Base-by-base conservation (phyloP, 495 filamentous ascomycete genomes). In the Penicillium lividum region DNA sequence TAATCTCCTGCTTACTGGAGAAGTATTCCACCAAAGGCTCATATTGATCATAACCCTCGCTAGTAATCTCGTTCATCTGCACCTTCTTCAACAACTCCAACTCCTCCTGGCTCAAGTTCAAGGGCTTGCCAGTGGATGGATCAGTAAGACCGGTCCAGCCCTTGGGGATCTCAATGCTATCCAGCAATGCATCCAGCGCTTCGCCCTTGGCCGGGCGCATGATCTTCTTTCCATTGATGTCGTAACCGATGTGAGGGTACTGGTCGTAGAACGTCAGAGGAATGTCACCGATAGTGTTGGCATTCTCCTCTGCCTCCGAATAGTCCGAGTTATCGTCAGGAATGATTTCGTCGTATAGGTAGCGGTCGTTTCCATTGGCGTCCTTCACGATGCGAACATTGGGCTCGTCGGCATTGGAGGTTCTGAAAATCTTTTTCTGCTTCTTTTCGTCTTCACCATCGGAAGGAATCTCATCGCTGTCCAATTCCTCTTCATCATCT, bases 201-300 rank as follows among this genome's bases (percentile, higher is more conserved):
- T 95, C 89, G 34, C 94, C 94, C 68, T 91, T 92, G 31, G 94
- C 94, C 3, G 94, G 94, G 47, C 94, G 90, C 86, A 95, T 87
- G 55, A 98, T 95, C 73, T 90, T 96, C 80, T 92, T 97, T 71
- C 94, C 94, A 75, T 98, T 96, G 73, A 98, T 97, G 69, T 97
- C 90, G 73, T 98, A 98, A 43, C 94, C 94, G 70, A 98, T 97
- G 71, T 98, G 94, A 53, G 95, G 94, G 68, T 97, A 98, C 46
- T 89, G 88, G 68, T 98, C 93, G 80, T 98, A 98, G 75, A 96
- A 97, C 29, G 87, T 87, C 18, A 98, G 73, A 11, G 93, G 91
- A 58, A 98, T 98, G 68, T 98, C 82, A 56, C 94, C 94, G 68
- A 98, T 96, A 4, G 94, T 97, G 70, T 98, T 98, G 11, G 78